Evolutionary conservation across 352 stramenopile species (phyloP), one percentile per base, ranked within the genome.

Genomic region (Globisporangium spiculum): DNA sequence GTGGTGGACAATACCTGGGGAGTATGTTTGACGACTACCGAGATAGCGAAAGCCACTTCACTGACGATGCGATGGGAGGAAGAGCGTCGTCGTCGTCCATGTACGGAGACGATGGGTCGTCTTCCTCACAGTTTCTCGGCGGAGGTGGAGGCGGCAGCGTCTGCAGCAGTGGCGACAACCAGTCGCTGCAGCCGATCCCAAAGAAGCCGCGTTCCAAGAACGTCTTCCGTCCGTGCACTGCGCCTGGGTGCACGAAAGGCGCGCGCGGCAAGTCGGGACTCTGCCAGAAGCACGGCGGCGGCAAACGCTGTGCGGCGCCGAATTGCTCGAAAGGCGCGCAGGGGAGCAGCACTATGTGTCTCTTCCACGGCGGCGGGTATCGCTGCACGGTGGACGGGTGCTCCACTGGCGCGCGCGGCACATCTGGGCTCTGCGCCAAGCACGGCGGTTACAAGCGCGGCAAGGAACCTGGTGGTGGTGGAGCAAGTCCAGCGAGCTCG

Each of bases 321-420:
- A 75, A 84, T 14, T 96, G 90, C 69, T 72, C 81, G 44, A 96
- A 97, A 66, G 89, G 90, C 16, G 90, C 88, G 6, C 90, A 97
- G 64, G 86, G 87, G 41, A 90, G 80, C 67, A 93, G 81, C 69
- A 81, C 66, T 60, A 81, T 83, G 71, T 94, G 86, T 66, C 73
- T 94, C 10, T 92, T 92, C 67, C 90, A 97, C 61, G 90, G 90
- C 58, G 90, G 89, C 8, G 90, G 87, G 54, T 93, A 94, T 53
- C 89, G 89, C 24, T 97, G 90, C 69, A 93, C 78, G 1, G 70
- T 91, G 6, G 73, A 83, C 3, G 83, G 84, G 32, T 97, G 89
- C 65, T 79, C 53, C 27, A 96, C 91, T 2, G 87, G 87, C 24
- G 86, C 86, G 27, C 83, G 88, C 24, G 85, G 88, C 34, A 90